A percentile compares a stretch with the other conserved stretches of the same genome.
Evolutionary conservation across 345 rosid species (phyloP).

Genomic region (Diplotaxis tenuifolia): DNA sequence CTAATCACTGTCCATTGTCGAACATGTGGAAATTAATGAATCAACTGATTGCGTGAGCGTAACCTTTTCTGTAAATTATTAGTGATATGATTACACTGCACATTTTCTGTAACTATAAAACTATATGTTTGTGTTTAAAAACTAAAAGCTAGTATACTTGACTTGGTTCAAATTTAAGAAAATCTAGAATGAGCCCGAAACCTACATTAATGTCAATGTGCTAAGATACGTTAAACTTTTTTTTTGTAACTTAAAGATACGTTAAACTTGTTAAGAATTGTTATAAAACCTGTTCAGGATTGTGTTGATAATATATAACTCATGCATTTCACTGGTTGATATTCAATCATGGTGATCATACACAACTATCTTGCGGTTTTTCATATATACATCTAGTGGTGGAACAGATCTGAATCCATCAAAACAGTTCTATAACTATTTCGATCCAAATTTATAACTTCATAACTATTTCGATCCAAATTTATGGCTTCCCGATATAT

Average conservation of each 20-base stretch:
- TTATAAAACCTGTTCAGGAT: background rate
- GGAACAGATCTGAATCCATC: background rate
- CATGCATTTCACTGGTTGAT: background rate
- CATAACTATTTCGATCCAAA: background rate
- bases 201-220: background rate
- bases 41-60: background rate
- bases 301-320: background rate
- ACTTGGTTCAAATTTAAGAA: background rate
- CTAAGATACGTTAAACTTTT: background rate
- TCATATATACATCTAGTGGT: background rate
- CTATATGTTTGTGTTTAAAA: background rate
- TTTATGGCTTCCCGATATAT: background rate
- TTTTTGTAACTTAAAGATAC: too few relatives aligned
- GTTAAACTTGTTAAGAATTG: background rate
- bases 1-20: slow-evolving; percentile 14
- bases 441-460: background rate
- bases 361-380: background rate
- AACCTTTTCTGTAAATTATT: background rate
- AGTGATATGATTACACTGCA: too few relatives aligned
- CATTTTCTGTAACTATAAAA: background rate
- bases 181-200: background rate
- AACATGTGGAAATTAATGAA: slow-evolving; percentile 16
- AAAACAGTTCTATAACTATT: background rate
- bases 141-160: background rate
- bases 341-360: background rate